A percentile compares a stretch with the other conserved stretches of the same genome.
Conservation (phyloP, 768 basidiomycete species). For the Rhodotorula graminis region DNA sequence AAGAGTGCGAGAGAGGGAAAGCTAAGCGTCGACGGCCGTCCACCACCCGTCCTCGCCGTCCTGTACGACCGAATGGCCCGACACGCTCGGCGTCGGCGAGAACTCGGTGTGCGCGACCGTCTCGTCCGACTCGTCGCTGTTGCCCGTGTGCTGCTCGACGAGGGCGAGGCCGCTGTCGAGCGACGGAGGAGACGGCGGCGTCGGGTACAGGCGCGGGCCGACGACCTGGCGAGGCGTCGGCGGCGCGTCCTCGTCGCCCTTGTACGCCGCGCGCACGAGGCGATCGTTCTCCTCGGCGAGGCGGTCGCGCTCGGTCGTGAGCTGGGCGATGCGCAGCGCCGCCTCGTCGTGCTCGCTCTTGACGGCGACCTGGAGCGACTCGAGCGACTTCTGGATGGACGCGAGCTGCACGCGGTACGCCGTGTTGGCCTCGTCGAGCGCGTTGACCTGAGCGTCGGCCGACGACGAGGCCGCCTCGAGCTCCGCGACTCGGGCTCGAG, state of each 20-base stretch:
- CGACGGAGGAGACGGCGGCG: not conserved
- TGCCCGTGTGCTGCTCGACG: slow-evolving; percentile 8
- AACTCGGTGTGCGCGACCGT: slow-evolving; percentile 18
- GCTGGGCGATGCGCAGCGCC: not conserved
- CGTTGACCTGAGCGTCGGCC: not conserved
- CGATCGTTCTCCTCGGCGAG: not conserved
- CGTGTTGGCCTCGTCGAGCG: not conserved
- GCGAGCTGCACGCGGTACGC: not conserved
- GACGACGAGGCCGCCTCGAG: not conserved
- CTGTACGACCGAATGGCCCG: not conserved
- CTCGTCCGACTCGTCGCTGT: slow-evolving; percentile 3
- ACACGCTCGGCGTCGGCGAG: slow-evolving; percentile 5
- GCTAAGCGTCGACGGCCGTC: not conserved
- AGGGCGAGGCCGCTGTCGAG: not conserved
- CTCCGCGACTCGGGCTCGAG: not conserved
- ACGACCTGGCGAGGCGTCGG: not conserved
- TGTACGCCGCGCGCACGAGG: not conserved
- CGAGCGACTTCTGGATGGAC: not conserved
- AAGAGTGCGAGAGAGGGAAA: too few relatives aligned
- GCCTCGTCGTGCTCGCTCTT: not conserved
- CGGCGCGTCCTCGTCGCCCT: not conserved
- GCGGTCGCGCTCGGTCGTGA: not conserved
- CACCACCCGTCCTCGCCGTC: slow-evolving; percentile 9
- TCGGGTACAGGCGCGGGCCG: not conserved
- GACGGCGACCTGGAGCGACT: not conserved